These are phyloP conservation scores for Trametes cubensis DNA, from an alignment of 768 basidiomycete species.

Conservation along the genomic window DNA sequence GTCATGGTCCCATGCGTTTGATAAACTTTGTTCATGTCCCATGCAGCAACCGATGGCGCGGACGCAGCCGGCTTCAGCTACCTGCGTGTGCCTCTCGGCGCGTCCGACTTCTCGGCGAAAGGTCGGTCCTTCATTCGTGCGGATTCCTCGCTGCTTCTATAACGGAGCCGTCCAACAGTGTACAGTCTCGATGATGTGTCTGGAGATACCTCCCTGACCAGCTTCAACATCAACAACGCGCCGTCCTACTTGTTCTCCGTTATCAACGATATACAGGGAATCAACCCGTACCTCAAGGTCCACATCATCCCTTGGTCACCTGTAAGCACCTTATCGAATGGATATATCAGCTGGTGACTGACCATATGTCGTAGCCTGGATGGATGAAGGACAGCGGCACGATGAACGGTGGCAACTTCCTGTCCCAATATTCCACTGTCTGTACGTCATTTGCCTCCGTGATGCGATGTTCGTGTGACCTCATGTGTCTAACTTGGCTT, in stretches of 20 bases:
- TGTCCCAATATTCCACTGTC: conserved; percentile 47
- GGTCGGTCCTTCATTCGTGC: conserved; percentile 39
- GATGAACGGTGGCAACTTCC: conserved; percentile 68
- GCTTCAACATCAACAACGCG: conserved; percentile 58
- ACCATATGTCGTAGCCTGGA: conserved; percentile 51
- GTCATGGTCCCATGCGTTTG: background rate
- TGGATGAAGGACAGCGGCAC: conserved; percentile 77
- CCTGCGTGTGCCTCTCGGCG: conserved; percentile 70
- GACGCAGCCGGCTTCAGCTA: conserved; percentile 69
- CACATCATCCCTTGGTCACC: conserved; percentile 77
- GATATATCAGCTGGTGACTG: background rate
- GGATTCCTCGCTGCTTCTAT: background rate
- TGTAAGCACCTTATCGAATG: conserved; percentile 41
- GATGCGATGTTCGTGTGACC: background rate
- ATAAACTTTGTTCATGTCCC: background rate
- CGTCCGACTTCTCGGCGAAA: conserved; percentile 69
- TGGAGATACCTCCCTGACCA: conserved; percentile 59
- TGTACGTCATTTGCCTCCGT: conserved; percentile 43
- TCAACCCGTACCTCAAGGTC: conserved; percentile 56
- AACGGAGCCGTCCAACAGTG: conserved; percentile 31
- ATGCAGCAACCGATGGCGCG: conserved; percentile 57
- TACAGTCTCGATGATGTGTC: conserved; percentile 69
- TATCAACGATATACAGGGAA: conserved; percentile 61
- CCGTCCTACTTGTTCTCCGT: conserved; percentile 68
- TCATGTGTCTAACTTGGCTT: background rate